A percentile compares a stretch with the other conserved stretches of the same genome.
phyloP scores from a whole-genome alignment of 306 rosid species.

The Cucumis sativus region DNA sequence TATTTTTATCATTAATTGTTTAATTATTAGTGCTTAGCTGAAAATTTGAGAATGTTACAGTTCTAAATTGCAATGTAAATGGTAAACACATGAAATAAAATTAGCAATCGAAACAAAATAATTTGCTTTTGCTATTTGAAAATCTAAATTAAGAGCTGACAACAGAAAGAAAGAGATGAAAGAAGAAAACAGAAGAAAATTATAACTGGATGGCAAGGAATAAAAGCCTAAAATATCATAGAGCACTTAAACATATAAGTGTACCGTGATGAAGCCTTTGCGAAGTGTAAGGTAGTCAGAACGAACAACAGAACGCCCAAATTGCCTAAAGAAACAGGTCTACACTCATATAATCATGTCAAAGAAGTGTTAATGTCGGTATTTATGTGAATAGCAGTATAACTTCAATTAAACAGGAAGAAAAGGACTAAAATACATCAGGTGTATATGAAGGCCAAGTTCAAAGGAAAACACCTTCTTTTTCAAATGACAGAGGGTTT shows the following conservation, averaged over 20 bases:
- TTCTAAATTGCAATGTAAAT: not conserved
- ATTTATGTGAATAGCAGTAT: not conserved
- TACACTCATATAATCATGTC: constrained; percentile 19
- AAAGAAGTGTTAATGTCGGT: not conserved
- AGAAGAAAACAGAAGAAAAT: not conserved
- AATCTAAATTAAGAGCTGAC: not conserved
- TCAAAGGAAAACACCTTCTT: not conserved
- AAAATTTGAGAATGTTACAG: not conserved
- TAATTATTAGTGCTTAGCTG: not conserved
- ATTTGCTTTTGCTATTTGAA: not conserved
- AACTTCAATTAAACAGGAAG: not conserved
- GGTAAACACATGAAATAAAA: not conserved
- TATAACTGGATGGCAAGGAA: not conserved
- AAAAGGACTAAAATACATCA: not conserved
- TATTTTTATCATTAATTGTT: not conserved
- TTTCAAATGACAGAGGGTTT: not conserved
- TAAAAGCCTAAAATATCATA: not conserved
- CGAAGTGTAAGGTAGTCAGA: constrained; percentile 87
- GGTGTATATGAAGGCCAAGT: not conserved
- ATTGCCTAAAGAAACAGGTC: constrained; percentile 93
- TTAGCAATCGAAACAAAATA: not conserved
- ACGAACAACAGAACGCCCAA: constrained; percentile 73
- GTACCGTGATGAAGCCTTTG: constrained; percentile 87
- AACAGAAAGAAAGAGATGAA: not conserved
- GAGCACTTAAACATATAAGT: not conserved